Percentiles rank a stretch among this genome's conserved stretches.
phyloP scores from a whole-genome alignment of 2,329 filamentous ascomycete species.

The Penicillium oxalicum region DNA sequence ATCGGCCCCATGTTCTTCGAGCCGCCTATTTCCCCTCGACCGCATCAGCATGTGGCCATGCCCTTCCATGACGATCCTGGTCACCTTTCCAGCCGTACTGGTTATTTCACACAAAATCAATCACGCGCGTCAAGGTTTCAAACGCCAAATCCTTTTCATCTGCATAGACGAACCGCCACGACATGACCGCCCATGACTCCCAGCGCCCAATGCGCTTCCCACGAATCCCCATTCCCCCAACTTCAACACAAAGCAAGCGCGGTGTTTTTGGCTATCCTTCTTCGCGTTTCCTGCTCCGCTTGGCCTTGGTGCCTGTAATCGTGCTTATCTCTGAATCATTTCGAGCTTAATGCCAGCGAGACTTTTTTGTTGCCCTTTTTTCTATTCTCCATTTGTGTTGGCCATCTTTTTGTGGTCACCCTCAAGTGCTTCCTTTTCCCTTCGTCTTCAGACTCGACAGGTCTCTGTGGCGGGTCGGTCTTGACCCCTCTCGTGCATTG shows the following conservation, averaged over 20 bases:
- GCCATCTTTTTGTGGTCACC: not conserved
- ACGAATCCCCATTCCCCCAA: conserved; percentile 12
- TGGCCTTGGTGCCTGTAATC: conserved; percentile 6
- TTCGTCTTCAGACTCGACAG: too few relatives aligned
- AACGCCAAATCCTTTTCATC: conserved; percentile 10
- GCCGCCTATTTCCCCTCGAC: not conserved
- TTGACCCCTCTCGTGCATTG: too few relatives aligned
- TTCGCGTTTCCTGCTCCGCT: conserved; percentile 9
- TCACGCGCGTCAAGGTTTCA: conserved; percentile 21
- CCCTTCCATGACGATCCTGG: not conserved
- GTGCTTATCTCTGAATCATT: not conserved
- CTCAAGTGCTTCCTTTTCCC: not conserved
- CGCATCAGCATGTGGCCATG: not conserved
- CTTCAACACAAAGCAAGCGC: conserved; percentile 17
- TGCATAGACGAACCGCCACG: conserved; percentile 25
- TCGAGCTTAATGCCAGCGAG: conserved; percentile 1
- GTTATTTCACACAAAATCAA: conserved; percentile 1
- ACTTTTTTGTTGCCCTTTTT: not conserved
- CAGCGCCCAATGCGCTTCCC: conserved; percentile 10
- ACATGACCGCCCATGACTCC: conserved; percentile 22
- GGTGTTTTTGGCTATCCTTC: conserved; percentile 21
- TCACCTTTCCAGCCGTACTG: conserved; percentile 5
- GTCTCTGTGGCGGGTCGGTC: too few relatives aligned
- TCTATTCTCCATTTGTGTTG: not conserved
- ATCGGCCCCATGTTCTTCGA: too few relatives aligned